phyloP scores from a whole-genome alignment of 768 basidiomycete genomes.

The Botryobasidium botryosum region DNA sequence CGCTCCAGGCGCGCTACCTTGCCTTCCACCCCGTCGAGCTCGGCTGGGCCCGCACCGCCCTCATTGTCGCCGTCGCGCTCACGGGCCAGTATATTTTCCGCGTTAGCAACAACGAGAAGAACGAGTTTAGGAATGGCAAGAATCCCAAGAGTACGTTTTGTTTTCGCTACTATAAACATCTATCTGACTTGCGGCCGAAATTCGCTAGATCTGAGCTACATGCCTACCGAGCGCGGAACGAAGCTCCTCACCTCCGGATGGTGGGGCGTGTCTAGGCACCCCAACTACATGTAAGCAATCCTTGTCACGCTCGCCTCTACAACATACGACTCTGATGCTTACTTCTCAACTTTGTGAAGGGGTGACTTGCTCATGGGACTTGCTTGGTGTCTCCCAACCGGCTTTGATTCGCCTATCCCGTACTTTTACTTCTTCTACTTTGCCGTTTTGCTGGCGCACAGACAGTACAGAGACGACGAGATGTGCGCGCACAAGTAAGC shows the following conservation, averaged over 20 bases:
- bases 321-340: too few species aligned
- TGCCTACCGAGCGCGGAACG: constrained; percentile 70
- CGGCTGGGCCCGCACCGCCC: constrained; percentile 36
- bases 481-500: constrained; percentile 74
- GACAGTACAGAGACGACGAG: constrained; percentile 84
- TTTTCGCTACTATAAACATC: too few species aligned
- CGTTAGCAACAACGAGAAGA: constrained; percentile 79
- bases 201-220: constrained; percentile 48
- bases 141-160: constrained; percentile 72
- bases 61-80: constrained; percentile 45
- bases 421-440: constrained; percentile 94
- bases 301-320: not conserved
- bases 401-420: constrained; percentile 81
- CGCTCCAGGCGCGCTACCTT: constrained; percentile 85
- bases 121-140: constrained; percentile 80
- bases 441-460: constrained; percentile 70
- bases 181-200: too few species aligned
- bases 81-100: constrained; percentile 88
- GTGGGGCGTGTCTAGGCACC: constrained; percentile 93
- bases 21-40: constrained; percentile 78
- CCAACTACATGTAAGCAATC: constrained; percentile 62
- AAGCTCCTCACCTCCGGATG: constrained; percentile 90
- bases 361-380: constrained; percentile 80
- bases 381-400: constrained; percentile 88
- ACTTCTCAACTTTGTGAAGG: too few species aligned